Evolutionary conservation across 2,329 filamentous ascomycete genomes (phyloP).

Genomic region (Claviceps paspali): DNA sequence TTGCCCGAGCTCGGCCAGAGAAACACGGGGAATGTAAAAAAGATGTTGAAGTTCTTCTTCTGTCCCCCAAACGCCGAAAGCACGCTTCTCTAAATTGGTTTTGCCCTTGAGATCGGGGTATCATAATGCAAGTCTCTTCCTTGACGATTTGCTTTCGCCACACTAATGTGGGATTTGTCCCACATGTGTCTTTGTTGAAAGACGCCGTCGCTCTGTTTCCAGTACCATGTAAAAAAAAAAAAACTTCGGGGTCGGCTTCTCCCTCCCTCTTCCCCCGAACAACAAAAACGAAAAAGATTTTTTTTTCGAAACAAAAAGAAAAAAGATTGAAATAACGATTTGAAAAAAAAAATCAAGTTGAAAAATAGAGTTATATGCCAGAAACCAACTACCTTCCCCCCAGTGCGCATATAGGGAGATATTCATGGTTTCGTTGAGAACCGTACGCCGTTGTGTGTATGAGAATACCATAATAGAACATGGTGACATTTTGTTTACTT

Average conservation of each 20-base stretch:
- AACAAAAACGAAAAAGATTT: too few species aligned
- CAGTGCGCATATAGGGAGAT: constrained; percentile 16
- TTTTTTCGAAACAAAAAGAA: constrained; percentile 8
- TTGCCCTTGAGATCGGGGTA: constrained; percentile 20
- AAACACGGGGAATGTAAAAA: constrained; percentile 24
- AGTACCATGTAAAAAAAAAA: constrained; percentile 19
- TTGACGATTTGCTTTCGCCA: constrained; percentile 16
- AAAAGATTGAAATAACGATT: constrained; percentile 5
- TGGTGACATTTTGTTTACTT: constrained; percentile 16
- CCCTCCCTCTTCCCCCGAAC: background rate
- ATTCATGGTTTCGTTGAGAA: constrained; percentile 30
- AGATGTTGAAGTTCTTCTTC: constrained; percentile 34
- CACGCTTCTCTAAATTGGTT: constrained; percentile 17
- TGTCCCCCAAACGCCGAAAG: constrained; percentile 25
- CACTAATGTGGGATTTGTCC: constrained; percentile 23
- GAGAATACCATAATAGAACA: constrained; percentile 22
- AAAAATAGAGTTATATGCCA: constrained; percentile 14
- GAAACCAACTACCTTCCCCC: constrained; percentile 20
- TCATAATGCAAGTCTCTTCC: constrained; percentile 24
- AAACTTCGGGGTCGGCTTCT: background rate
- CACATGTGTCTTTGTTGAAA: constrained; percentile 31
- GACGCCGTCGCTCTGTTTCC: constrained; percentile 24
- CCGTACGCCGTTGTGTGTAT: constrained; percentile 25
- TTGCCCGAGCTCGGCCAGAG: constrained; percentile 25
- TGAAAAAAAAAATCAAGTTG: constrained; percentile 7